phyloP scores from a whole-genome alignment of 129 eudicot genomes.

The Arctium minus region DNA sequence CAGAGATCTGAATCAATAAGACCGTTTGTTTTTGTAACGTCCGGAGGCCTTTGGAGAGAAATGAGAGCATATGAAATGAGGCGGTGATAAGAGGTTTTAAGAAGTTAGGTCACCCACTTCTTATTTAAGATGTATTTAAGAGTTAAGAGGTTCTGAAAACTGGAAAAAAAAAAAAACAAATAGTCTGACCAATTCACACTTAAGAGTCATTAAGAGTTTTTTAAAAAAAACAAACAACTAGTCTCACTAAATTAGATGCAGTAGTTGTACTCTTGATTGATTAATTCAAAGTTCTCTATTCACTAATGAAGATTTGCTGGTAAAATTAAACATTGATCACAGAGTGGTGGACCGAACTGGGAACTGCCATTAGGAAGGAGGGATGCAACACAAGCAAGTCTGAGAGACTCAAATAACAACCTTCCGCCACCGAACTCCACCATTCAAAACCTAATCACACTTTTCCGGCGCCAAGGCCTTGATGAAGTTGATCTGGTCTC shows the following conservation, averaged over 20 bases:
- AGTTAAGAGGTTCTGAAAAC: no score
- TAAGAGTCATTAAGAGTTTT: no score
- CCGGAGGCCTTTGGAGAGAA: no score
- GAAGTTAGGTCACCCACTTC: no score
- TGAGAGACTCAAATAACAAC: constrained; percentile 53
- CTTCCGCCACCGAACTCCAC: constrained; percentile 91
- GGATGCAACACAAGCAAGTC: constrained; percentile 79
- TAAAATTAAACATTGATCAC: neutral
- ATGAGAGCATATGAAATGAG: no score
- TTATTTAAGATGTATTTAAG: no score
- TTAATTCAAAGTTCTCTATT: neutral
- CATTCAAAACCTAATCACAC: constrained; percentile 52
- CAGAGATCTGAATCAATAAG: no score
- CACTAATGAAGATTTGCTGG: neutral
- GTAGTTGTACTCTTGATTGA: neutral
- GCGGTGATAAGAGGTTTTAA: no score
- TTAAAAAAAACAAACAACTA: no score
- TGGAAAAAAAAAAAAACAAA: no score
- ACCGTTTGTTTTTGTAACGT: no score
- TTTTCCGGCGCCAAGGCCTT: constrained; percentile 75
- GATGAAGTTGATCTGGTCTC: constrained; percentile 77
- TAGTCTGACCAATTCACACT: no score
- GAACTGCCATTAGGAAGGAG: constrained; percentile 86
- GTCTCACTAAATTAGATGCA: neutral
- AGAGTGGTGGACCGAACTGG: constrained; percentile 98